Base-by-base conservation (phyloP, 148 eudicot genomes). In the Cornus suecica region DNA sequence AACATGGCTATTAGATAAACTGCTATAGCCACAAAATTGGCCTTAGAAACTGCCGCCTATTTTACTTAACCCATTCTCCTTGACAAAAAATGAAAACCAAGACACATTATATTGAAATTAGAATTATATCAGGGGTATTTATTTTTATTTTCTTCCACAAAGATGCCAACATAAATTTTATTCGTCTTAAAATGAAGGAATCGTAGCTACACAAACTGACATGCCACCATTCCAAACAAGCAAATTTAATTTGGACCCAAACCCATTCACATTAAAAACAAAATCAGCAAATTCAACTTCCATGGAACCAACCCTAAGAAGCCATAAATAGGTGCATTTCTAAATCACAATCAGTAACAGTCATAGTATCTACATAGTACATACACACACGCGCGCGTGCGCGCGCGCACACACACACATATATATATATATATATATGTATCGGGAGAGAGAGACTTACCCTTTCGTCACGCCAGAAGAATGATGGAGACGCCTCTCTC, bases 381-480 rank as follows among this genome's bases (percentile, higher is more conserved):
- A n/a, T n/a, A n/a, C n/a, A n/a, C n/a, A n/a, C n/a, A n/a, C n/a
- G n/a, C n/a, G n/a, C n/a, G n/a, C n/a, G n/a, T n/a, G n/a, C n/a
- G n/a, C n/a, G n/a, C n/a, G n/a, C n/a, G n/a, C n/a, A n/a, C n/a
- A n/a, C n/a, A n/a, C n/a, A n/a, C n/a, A n/a, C n/a, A n/a, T n/a
- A n/a, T n/a, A n/a, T n/a, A n/a, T n/a, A n/a, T n/a, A 66, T 28
- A 51, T 6, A 6, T 24, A 71, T 1, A 7, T 22, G 4, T 3
- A 14, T 24, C 2, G 62, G 73, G 13, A 20, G 24, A 64, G 15
- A 52, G 61, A 81, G 48, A 82, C 94, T 69, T 88, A 92, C 97
- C 99, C 80, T 85, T 89, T 42, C 99, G 97, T 79, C 97, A 97
- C 77, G 97, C 99, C 64, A 95, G 89, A 72, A 95, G 93, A 80